Percentiles rank a stretch among this genome's conserved stretches.
Evolutionary conservation across 345 rosid genomes (phyloP).

Genomic region (Noccaea caerulescens): DNA sequence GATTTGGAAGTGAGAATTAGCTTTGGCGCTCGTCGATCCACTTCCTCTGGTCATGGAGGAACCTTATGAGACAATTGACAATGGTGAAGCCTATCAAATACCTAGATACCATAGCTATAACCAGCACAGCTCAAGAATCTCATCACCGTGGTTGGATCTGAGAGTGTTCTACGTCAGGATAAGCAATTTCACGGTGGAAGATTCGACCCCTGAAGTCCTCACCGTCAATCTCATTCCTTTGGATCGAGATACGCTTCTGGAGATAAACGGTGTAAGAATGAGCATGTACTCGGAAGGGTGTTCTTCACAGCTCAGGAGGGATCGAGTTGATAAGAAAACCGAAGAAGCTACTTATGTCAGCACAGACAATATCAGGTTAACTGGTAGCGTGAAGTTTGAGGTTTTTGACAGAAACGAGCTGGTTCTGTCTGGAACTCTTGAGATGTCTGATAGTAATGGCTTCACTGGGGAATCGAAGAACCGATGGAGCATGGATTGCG

Average conservation of each 20-base stretch:
- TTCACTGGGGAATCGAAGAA: constrained; percentile 49
- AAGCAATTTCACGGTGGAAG: constrained; percentile 64
- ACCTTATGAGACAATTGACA: constrained; percentile 49
- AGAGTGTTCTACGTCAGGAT: constrained; percentile 89
- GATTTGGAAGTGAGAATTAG: constrained; percentile 17
- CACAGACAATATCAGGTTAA: constrained; percentile 75
- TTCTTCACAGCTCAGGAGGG: constrained; percentile 71
- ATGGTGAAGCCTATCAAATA: constrained; percentile 44
- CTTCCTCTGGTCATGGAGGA: constrained; percentile 56
- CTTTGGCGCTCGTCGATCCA: constrained; percentile 21
- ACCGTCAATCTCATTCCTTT: constrained; percentile 72
- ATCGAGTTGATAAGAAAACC: constrained; percentile 73
- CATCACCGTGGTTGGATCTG: constrained; percentile 74
- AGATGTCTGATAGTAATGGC: constrained; percentile 55
- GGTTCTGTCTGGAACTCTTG: constrained; percentile 70
- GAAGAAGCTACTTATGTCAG: constrained; percentile 82
- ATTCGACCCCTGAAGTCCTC: constrained; percentile 66
- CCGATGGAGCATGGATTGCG: constrained; percentile 79
- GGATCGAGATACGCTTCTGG: constrained; percentile 68
- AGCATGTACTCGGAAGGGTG: constrained; percentile 62
- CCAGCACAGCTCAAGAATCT: constrained; percentile 42
- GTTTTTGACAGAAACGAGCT: constrained; percentile 62
- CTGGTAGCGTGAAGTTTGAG: constrained; percentile 78
- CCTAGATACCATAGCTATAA: constrained; percentile 47
- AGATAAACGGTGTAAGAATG: constrained; percentile 72